phyloP scores from a whole-genome alignment of 148 eudicot genomes.

The Diospyros kaki region DNA sequence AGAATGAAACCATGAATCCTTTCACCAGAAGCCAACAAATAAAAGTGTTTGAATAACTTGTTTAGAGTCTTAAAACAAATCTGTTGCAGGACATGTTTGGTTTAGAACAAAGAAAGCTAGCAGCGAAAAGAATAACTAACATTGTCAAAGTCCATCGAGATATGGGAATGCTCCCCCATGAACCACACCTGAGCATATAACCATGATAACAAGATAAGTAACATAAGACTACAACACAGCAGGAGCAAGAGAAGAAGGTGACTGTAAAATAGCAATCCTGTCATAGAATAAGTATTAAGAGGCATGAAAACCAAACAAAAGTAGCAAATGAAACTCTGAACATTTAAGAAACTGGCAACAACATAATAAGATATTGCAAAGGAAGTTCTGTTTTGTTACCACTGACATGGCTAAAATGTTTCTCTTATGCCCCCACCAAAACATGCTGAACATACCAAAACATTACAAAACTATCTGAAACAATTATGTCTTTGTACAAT shows the following conservation, averaged over 20 bases:
- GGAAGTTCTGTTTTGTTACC: no score
- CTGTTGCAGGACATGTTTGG: background rate
- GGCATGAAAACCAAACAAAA: background rate
- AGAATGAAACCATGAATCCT: constrained; percentile 9
- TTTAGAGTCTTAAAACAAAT: background rate
- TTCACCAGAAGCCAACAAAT: constrained; percentile 11
- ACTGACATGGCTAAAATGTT: no score
- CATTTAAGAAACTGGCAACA: background rate
- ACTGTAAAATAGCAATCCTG: background rate
- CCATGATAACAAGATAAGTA: constrained; percentile 9
- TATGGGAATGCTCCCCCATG: constrained; percentile 85
- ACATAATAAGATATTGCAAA: background rate
- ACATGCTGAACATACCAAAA: no score
- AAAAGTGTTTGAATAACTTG: background rate
- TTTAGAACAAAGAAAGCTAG: background rate
- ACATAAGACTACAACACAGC: background rate
- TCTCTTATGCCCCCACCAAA: no score
- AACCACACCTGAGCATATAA: constrained; percentile 47
- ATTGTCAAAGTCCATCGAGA: constrained; percentile 78
- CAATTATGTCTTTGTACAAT: no score
- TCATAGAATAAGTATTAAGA: background rate
- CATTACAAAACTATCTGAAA: no score
- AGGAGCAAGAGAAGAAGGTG: background rate
- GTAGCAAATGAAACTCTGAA: background rate
- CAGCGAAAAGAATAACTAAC: constrained; percentile 36